Evolutionary conservation across 805 yeast genomes (phyloP), one percentile per base, ranked within the genome.

Genomic region (Phaffomyces thermotolerans): DNA sequence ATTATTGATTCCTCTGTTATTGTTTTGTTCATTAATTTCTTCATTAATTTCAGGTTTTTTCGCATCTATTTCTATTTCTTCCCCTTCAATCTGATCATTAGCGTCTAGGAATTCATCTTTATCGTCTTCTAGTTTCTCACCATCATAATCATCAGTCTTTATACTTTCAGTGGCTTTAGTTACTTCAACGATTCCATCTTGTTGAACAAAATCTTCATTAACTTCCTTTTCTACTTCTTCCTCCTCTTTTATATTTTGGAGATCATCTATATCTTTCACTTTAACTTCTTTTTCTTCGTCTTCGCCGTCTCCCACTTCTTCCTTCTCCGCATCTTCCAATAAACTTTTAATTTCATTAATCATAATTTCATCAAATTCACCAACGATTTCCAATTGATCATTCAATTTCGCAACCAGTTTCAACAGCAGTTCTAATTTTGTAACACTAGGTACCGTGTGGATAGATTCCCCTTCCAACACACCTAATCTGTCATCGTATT

Each of bases 401-500:
- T 66, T 67, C 46, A 78, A 55, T 43, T 76, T 75, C 14, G 64
- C 57, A 34, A 78, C 57, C 5, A 69, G 61, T 43, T 69, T 69
- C 41, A 51, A 40, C 43, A 58, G 34, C 3, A 42, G 36, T 18
- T 57, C 61, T 14, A 58, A 37, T 1, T 36, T 34, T 1, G 41
- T 7, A 18, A 66, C 39, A 3, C 46, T 43, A 1, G 73, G 74
- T 18, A 67, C 62, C 6, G 75, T 69, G 2, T 72, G 63, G 0
- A 76, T 66, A 6, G 70, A 54, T 17, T 76, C 80, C 1, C 90
- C 90, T 50, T 73, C 79, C 22, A 83, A 60, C 41, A 76, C 60
- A 2, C 89, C 89, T 15, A 74, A 66, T 34, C 76, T 74, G 5
- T 73, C 65, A 52, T 81, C 85, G 54, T 76, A 82, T 1, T 75